Evolutionary conservation across 2,329 filamentous ascomycete genomes (phyloP), one percentile per base, ranked within the genome.

Genomic region (Bipolaris victoriae): DNA sequence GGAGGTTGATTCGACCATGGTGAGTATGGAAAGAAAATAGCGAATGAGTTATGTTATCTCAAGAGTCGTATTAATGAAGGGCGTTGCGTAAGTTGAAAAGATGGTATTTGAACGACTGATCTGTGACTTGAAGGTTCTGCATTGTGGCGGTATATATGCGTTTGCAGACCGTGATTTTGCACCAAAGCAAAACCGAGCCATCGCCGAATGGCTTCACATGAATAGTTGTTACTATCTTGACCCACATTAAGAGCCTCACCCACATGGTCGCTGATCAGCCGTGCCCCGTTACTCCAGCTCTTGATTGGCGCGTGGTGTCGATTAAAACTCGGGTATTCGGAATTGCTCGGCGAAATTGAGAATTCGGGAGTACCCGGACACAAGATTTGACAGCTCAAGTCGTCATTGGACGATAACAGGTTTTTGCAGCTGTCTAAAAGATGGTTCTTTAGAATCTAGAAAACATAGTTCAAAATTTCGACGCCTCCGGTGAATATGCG

Each of bases 251-350:
- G 18, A 51, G 7, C 39, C 35, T 49, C 46, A 39, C n/a, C 48
- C 36, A 50, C 36, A 18, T 24, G n/a, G 37, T 15, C 29, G 18
- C n/a, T 41, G 22, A 49, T 29, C 36, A 40, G 13, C 37, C 35
- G 33, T 29, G 24, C 26, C 15, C 29, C 35, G 29, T 24, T n/a
- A 6, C 44, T 46, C 5, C n/a, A 22, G n/a, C 26, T 7, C 7
- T 33, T 36, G 7, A 49, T 53, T 56, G 40, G 48, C 26, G 26
- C 26, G 10, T 18, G 10, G 26, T n/a, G 24, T 26, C 40, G 20
- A 43, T 10, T 26, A 55, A 45, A 39, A 55, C 37, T 60, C 57
- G 57, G 60, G 47, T 9, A 6, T 47, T 55, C 60, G 60, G 57
- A 49, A 39, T 11, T 33, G 24, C 41, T 60, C 60, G 60, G 60